Base-by-base conservation (phyloP, 2,329 filamentous ascomycete species). In the Juglanconis oblonga region DNA sequence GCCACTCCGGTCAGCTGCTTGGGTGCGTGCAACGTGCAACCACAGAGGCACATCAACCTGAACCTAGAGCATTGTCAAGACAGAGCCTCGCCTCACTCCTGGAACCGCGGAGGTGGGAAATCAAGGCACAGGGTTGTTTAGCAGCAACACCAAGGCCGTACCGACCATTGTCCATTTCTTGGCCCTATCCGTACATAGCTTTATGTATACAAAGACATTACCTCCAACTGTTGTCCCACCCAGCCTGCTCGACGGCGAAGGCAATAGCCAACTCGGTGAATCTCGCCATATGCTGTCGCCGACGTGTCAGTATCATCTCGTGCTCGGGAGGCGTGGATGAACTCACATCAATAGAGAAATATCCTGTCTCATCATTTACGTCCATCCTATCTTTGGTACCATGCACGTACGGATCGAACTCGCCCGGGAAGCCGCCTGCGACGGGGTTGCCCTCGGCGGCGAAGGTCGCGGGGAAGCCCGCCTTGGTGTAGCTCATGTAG, bases 261-360 rank as follows among this genome's bases (percentile, higher is more conserved):
- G 74, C 74, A 51, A 76, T 72, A 0, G 74, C 74, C 56, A 76
- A 67, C 64, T 76, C 73, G 0, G 73, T 70, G 61, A 76, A 76
- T n/a, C 72, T 68, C 3, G 74, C 73, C 73, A 76, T 76, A 40
- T 76, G 74, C 71, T 74, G 38, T n/a, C 11, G 42, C 6, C 5
- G 5, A 0, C 7, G 50, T 68, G 45, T 70, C n/a, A 35, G 36
- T 14, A 40, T 33, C 5, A 33, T 50, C 24, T 29, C 13, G 24
- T 0, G 10, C 5, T 52, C 7, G 3, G 24, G 11, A 44, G n/a
- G 40, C 14, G 35, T 10, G 35, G 13, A 24, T 54, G 32, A 56
- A 69, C 70, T 66, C 64, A 72, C 73, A 9, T 76, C 71, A 14
- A 77, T 58, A 2, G 74, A 77, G 59, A 76, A 77, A 17, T 68